Conservation (phyloP, 2,329 filamentous ascomycete species). For the Pyrenophora seminiperda region DNA sequence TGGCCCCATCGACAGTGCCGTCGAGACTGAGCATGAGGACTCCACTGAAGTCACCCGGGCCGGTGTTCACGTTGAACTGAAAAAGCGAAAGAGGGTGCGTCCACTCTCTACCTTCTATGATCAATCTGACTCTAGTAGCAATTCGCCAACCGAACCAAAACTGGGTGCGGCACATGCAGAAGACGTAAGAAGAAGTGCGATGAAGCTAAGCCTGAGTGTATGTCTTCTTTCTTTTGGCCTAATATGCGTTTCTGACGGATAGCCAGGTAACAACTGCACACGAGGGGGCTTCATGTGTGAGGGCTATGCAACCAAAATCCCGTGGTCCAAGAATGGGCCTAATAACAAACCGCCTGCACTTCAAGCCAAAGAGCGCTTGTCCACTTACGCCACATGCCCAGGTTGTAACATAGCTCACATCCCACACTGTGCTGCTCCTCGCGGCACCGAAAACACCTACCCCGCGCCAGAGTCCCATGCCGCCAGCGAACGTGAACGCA, state of each 20-base stretch:
- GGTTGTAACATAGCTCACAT: conserved; percentile 32
- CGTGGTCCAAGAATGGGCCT: conserved; percentile 79
- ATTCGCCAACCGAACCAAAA: conserved; percentile 96
- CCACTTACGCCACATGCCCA: conserved; percentile 24
- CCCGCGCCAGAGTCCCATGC: conserved; percentile 28
- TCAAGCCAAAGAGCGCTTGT: conserved; percentile 74
- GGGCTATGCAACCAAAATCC: conserved; percentile 81
- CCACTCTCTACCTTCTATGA: not conserved
- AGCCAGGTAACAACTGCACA: conserved; percentile 73
- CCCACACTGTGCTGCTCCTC: conserved; percentile 38
- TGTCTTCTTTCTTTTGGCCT: conserved; percentile 48
- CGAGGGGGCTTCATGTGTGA: conserved; percentile 89
- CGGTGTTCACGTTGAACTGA: conserved; percentile 55
- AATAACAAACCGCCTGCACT: conserved; percentile 64
- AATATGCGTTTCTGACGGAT: conserved; percentile 2
- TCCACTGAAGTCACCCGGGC: conserved; percentile 50
- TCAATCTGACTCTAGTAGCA: conserved; percentile 52
- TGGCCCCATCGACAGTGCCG: conserved; percentile 15
- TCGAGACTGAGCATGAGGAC: conserved; percentile 19
- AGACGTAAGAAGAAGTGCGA: conserved; percentile 98
- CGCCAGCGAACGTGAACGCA: conserved; percentile 36
- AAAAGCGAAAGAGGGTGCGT: conserved; percentile 53
- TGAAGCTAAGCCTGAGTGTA: conserved; percentile 90
- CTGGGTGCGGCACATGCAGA: conserved; percentile 90
- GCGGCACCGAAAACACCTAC: conserved; percentile 6